A percentile compares a stretch with the other conserved stretches of the same genome.
Conservation (phyloP, 2,329 filamentous ascomycete species). For the Diaporthe sp. region DNA sequence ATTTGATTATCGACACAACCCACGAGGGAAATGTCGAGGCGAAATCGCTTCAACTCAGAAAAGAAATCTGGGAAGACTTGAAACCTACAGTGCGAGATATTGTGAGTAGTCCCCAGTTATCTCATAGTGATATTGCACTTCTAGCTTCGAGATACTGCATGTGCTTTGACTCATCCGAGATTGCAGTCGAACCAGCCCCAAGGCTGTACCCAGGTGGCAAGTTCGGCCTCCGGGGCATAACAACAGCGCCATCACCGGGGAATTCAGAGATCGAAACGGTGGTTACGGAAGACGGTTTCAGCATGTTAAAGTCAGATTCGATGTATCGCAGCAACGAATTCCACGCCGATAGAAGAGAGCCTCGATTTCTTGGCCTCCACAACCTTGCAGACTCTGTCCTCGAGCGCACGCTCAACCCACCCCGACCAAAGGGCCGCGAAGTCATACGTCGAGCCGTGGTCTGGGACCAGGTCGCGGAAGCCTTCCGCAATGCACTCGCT, state of each 20-base stretch:
- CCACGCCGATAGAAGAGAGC: not conserved
- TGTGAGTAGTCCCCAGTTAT: not conserved
- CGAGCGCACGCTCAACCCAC: not conserved
- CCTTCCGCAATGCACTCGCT: not conserved
- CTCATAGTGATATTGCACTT: not conserved
- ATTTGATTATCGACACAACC: not conserved
- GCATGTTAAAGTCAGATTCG: not conserved
- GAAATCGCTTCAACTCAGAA: not conserved
- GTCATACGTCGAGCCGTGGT: not conserved
- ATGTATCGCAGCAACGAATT: conserved; percentile 3
- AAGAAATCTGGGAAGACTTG: not conserved
- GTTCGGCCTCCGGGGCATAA: not conserved
- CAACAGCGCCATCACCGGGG: not conserved
- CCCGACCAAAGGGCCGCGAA: not conserved
- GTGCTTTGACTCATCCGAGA: no score
- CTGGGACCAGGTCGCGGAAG: not conserved
- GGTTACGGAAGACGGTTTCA: not conserved
- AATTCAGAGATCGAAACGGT: not conserved
- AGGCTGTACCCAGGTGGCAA: not conserved
- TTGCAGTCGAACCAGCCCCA: not conserved
- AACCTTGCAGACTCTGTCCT: not conserved
- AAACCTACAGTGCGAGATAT: not conserved
- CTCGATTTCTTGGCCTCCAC: not conserved
- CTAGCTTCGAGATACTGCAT: not conserved
- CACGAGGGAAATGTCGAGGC: not conserved